Evolutionary conservation across 306 rosid genomes (phyloP), one percentile per base, ranked within the genome.

Genomic region (Mimosa pudica): DNA sequence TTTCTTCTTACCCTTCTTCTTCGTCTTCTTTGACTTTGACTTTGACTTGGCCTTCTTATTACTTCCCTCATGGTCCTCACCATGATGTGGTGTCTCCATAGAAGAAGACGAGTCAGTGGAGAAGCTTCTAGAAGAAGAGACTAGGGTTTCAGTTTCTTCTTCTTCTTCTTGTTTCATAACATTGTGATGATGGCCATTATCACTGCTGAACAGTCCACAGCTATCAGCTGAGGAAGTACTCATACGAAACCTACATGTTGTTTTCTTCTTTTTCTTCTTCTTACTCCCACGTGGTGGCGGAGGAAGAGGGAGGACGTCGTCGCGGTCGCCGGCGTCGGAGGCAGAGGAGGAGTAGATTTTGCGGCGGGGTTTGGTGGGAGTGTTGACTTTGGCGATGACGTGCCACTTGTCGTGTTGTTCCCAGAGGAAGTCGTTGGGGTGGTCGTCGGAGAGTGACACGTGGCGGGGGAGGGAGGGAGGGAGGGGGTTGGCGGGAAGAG

Each of bases 171-270:
- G 82, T 58, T 80, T 61, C 12, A 58, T 45, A 10, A 30, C 81
- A 0, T 68, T 79, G 32, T 47, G 44, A 0, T 68, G 79, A 32
- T 47, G 44, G 9, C 79, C 78, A n/a, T 24, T 24, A 24, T 84
- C 89, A 77, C 87, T 83, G 77, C 86, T 86, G 78, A 81, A 90
- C 30, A 83, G 54, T 14, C 86, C 90, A 49, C 64, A 64, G 32
- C 90, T 88, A 44, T 90, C 90, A 2, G 78, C 81, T 1, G 92
- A 88, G 41, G 94, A 90, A 4, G 89, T 85, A 87, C 94, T 88
- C 79, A 79, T 61, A 18, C 92, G 86, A 80, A 83, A 12, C 41
- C 85, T 77, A 1, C 73, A 1, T 5, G 83, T 20, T 54, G 80
- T 66, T 71, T 65, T 85, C 77, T 80, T 84, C 76, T 79, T 90